Conservation (phyloP, 164 flowering plant species). For the Santalum album region DNA sequence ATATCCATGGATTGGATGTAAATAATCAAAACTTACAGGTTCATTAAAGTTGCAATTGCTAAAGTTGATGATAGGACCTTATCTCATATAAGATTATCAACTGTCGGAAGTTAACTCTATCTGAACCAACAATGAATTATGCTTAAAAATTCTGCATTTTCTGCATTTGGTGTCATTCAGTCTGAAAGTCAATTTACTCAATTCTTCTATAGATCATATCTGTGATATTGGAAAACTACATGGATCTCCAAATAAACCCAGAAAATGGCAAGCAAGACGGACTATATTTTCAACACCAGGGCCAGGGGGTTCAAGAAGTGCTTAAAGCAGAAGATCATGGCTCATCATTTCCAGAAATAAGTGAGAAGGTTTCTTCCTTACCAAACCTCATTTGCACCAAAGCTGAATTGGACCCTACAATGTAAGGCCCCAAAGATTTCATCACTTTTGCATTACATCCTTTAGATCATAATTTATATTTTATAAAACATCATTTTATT, state of each 20-base stretch:
- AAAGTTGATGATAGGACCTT: neutral
- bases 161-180: neutral
- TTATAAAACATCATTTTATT: neutral
- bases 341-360: slow-evolving; percentile 21
- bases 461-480: neutral
- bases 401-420: slow-evolving; percentile 23
- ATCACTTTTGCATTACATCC: slow-evolving; percentile 1
- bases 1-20: neutral
- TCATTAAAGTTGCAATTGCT: neutral
- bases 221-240: slow-evolving; percentile 66
- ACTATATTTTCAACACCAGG: slow-evolving; percentile 14
- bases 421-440: slow-evolving; percentile 27
- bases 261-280: slow-evolving; percentile 19
- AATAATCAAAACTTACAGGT: neutral
- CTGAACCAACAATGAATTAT: too few relatives aligned
- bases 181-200: slow-evolving; percentile 11
- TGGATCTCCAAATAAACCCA: slow-evolving; percentile 25
- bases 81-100: neutral
- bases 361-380: slow-evolving; percentile 19
- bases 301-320: slow-evolving; percentile 33
- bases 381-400: slow-evolving; percentile 16
- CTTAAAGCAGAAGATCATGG: slow-evolving; percentile 21
- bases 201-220: slow-evolving; percentile 42
- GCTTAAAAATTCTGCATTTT: neutral
- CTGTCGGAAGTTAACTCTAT: too few relatives aligned